Base-by-base conservation (phyloP, 306 rosid species). In the Myrica gale region DNA sequence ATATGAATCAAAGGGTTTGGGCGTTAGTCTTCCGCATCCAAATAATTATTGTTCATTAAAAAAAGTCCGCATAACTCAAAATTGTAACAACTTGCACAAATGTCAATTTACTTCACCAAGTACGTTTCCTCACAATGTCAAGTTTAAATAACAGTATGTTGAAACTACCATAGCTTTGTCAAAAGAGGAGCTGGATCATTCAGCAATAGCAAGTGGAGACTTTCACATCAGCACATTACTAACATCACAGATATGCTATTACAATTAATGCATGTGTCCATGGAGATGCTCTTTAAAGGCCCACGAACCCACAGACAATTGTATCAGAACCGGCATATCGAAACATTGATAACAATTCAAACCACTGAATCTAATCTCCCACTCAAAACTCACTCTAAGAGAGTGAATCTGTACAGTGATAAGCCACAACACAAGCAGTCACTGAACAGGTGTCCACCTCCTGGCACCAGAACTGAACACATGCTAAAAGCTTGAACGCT, bases 1-100 rank as follows among this genome's bases (percentile, higher is more conserved):
- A 79, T 76, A 87, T 74, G 82, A 81, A 76, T 69, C 53, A 82
- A 9, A 32, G 72, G 44, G 44, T 43, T 48, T 6, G 20, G 13
- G 21, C 23, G 63, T 87, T 77, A 85, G 89, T 78, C 71, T 76
- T 62, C 69, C 51, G 43, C 56, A 76, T 77, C 53, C 51, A 44
- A 45, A 51, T 17, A 50, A 12, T 60, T 26, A 60, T 60, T 3
- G 9, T 23, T 19, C 17, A 10, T 54, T 20, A 21, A 21, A 3
- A 4, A 71, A 39, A 46, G 41, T 1, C n/a, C n/a, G 41, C 5
- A 58, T 12, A 1, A 55, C 3, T 9, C 5, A 32, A 23, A 74
- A n/a, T 13, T 50, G 67, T 16, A 60, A 11, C 20, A 72, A 16
- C 50, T 43, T 43, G 54, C 63, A 65, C 41, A 9, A 54, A n/a